Conservation (phyloP, 2,329 filamentous ascomycete genomes). For the Cladophialophora carrionii region DNA sequence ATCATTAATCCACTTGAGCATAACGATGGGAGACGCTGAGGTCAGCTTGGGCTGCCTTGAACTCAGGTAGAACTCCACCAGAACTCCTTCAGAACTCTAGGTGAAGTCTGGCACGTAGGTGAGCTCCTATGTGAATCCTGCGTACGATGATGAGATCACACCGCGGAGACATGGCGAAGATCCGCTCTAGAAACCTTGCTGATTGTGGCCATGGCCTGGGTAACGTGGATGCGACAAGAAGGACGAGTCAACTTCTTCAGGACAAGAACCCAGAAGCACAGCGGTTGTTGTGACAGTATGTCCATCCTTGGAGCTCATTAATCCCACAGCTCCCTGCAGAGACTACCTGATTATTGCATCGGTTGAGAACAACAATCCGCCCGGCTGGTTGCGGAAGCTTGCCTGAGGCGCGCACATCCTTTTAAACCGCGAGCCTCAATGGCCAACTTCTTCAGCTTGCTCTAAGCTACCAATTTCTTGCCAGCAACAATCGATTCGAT, state of each 20-base stretch:
- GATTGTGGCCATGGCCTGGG: conserved; percentile 8
- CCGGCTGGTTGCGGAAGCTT: conserved; percentile 6
- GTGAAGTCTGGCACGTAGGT: too few species aligned
- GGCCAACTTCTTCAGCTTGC: not conserved
- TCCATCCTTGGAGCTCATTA: conserved; percentile 16
- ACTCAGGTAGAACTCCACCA: too few species aligned
- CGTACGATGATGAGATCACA: too few species aligned
- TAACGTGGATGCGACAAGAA: conserved; percentile 18
- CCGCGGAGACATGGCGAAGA: conserved; percentile 5
- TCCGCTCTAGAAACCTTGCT: conserved; percentile 14
- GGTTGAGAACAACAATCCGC: conserved; percentile 5
- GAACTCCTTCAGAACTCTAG: too few species aligned
- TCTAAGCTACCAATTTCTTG: not conserved
- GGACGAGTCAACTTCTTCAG: conserved; percentile 1
- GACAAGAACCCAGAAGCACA: conserved; percentile 5
- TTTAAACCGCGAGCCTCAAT: not conserved
- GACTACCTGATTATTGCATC: conserved; percentile 5
- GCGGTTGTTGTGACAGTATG: conserved; percentile 5
- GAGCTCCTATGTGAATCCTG: too few species aligned
- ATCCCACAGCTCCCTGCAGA: conserved; percentile 18
- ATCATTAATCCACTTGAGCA: not conserved
- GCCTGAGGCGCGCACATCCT: not conserved
- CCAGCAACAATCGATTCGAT: conserved; percentile 6
- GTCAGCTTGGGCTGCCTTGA: too few species aligned
- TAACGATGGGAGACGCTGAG: too few species aligned